Percentiles rank a stretch among this genome's conserved stretches.
phyloP scores from a whole-genome alignment of 169 alveolate genomes.

The Cryptosporidium muris region DNA sequence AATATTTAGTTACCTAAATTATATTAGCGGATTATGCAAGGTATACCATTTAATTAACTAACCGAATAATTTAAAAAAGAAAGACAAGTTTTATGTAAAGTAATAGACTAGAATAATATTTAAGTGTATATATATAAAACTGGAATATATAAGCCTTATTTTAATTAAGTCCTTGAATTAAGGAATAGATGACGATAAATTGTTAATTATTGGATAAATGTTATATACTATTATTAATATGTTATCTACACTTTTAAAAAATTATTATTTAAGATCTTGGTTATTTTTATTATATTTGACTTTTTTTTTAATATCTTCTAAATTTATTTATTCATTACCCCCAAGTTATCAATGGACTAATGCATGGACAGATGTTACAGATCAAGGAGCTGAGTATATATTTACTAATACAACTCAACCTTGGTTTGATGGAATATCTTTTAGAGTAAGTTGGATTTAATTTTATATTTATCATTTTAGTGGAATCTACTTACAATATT shows the following conservation, averaged over 20 bases:
- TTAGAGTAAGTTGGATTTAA: conserved; percentile 7
- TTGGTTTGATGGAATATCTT: conserved; percentile 64
- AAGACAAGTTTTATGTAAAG: no score
- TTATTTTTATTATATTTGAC: background rate
- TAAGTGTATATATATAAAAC: no score
- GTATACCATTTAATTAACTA: no score
- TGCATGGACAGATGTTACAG: conserved; percentile 63
- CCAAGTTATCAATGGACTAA: conserved; percentile 60
- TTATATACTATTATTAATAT: background rate
- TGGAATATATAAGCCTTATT: no score
- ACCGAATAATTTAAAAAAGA: no score
- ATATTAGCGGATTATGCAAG: no score
- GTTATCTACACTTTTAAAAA: background rate
- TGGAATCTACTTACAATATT: no score
- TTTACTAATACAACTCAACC: conserved; percentile 20
- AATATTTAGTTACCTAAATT: no score
- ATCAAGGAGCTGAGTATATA: conserved; percentile 13
- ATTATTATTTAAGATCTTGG: background rate
- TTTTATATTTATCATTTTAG: no score
- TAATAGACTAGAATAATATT: no score
- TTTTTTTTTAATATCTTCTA: background rate
- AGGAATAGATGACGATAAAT: no score
- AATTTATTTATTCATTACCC: conserved; percentile 13
- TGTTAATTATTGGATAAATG: background rate
- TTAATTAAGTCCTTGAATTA: no score